Base-by-base conservation (phyloP, 345 rosid genomes). In the Theobroma cacao region DNA sequence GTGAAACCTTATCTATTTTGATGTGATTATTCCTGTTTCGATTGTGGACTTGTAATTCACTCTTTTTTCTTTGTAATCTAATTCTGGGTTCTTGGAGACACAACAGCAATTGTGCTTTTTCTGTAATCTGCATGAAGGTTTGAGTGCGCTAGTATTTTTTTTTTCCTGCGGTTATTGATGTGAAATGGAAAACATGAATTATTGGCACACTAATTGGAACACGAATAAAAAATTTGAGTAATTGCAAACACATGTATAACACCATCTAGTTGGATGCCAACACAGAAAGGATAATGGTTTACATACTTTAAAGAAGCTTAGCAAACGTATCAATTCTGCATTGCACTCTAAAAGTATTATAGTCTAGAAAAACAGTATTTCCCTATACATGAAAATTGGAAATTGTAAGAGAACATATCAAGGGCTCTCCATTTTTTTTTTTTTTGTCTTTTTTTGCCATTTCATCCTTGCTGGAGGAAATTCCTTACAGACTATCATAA, bases 1-100 rank as follows among this genome's bases (percentile, higher is more conserved):
- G 24, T 73, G 48, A 11, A 76, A 58, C 20, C 74, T 67, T 81
- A 50, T 77, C 75, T 41, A 58, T 59, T 77, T 56, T 26, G 12
- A 4, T 56, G 68, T 4, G 41, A 11, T 77, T 45, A 45, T 69
- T 43, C 45, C 18, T 45, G 33, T 77, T 62, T 58, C 18, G 3
- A 26, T 26, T 41, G 52, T 52, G 60, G 40, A 24, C 2, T 60
- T 36, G 63, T 59, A 15, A 26, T 52, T 36, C 33, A 13, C 20
- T n/a, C 28, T 33, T 10, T 45, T 72, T 48, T 15, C 5, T 13
- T 41, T 64, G 33, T n/a, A 64, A 72, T 72, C 47, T 56, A 45
- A 72, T 55, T 56, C 10, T 24, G 62, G 66, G 41, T 75, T 55
- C 73, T 43, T 24, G 1, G 73, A 2, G 1, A 18, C 0, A 33